Evolutionary conservation across 495 filamentous ascomycete species (phyloP), one percentile per base, ranked within the genome.

Genomic region (Astrocystis sublimbata): DNA sequence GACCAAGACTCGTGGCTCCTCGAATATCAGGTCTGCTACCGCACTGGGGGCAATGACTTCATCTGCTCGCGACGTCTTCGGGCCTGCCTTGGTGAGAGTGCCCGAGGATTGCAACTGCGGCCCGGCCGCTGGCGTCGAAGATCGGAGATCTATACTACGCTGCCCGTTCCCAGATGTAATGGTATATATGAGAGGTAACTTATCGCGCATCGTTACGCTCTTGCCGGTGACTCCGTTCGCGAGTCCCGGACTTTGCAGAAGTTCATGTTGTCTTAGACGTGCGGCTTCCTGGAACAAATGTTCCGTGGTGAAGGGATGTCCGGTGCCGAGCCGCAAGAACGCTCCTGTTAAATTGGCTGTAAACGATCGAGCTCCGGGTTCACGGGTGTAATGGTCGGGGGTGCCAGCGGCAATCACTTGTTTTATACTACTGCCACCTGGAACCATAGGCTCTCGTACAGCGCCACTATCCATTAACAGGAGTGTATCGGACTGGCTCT

Each of bases 401-500:
- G 73, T 77, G 42, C 76, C 81, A 7, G 81, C 79, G 6, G 83
- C 80, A 56, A 85, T 83, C n/a, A 75, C 77, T 65, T 84, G 83
- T 66, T 85, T 85, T 30, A 74, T 69, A 42, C 80, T 82, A 64
- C 76, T 75, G 24, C 75, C 76, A 5, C 79, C 76, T 8, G 74
- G 63, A 53, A 68, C 65, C 5, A 76, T 67, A 23, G 77, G 73
- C 56, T 84, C 80, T 17, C 73, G 72, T 6, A 73, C 46, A 30
- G 74, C 74, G 55, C 79, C 81, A 9, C 76, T 74, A 66, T 83
- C 80, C 36, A 83, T 70, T 35, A 83, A 61, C 13, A 83, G 67
- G 30, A 83, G 70, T 13, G 81, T 77, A 59, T 83, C 80, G 13
- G 78, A 81, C 58, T 76, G 78, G 8, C 73, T 73, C 54, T 83